phyloP scores from a whole-genome alignment of 2,329 filamentous ascomycete species.

The Fusarium cicatricum region DNA sequence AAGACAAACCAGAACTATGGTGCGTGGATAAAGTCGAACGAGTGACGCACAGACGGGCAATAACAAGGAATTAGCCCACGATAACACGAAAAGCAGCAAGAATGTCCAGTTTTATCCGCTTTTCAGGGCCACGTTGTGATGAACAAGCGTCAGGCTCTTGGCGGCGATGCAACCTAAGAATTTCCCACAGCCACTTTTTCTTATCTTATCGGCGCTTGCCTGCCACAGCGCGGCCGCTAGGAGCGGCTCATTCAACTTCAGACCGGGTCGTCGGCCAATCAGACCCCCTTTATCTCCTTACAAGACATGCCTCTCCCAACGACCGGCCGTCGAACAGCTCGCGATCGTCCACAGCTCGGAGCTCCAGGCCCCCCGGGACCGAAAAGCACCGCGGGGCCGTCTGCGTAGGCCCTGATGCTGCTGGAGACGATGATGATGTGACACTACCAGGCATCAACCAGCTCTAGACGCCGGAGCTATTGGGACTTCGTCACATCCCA shows the following conservation, averaged over 20 bases:
- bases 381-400: neutral
- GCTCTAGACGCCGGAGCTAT: neutral
- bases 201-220: constrained; percentile 41
- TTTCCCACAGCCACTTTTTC: constrained; percentile 19
- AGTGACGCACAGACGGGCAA: neutral
- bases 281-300: constrained; percentile 4
- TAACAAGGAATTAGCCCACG: neutral
- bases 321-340: constrained; percentile 11
- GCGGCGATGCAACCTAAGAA: constrained; percentile 31
- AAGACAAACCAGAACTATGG: neutral
- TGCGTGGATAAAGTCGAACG: neutral
- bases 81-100: constrained; percentile 1
- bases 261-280: constrained; percentile 24
- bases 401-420: neutral
- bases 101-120: constrained; percentile 24
- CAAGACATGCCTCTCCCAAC: constrained; percentile 9
- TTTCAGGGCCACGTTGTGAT: constrained; percentile 15
- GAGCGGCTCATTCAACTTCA: constrained; percentile 1
- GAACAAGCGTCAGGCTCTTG: constrained; percentile 4
- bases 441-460: constrained; percentile 16
- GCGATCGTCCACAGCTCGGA: too few relatives aligned
- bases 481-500: neutral
- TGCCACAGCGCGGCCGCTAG: neutral
- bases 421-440: constrained; percentile 12
- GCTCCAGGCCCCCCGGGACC: too few relatives aligned